Conservation (phyloP, 768 basidiomycete species). For the Leccinum aurantiacum region DNA sequence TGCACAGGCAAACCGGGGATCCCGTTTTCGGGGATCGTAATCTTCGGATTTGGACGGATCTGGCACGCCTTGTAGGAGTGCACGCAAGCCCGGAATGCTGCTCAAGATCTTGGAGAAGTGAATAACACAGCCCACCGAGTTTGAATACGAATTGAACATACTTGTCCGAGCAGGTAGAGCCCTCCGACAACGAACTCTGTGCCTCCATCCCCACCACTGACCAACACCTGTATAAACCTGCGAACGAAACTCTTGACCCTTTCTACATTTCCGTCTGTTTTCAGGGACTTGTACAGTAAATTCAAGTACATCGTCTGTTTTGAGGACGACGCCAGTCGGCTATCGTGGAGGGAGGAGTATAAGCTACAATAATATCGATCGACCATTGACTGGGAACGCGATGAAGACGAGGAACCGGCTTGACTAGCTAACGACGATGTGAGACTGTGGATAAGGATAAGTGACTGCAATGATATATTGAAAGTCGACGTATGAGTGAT, state of each 20-base stretch:
- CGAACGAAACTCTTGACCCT: conserved; percentile 81
- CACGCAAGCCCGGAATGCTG: conserved; percentile 45
- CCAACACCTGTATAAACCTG: conserved; percentile 79
- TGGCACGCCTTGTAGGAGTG: conserved; percentile 41
- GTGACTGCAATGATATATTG: conserved; percentile 92
- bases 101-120: conserved; percentile 46
- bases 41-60: conserved; percentile 28
- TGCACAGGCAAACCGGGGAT: conserved; percentile 84
- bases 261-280: conserved; percentile 56
- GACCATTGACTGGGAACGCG: conserved; percentile 47
- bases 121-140: not conserved
- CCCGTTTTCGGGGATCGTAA: conserved; percentile 89
- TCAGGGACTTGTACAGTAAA: conserved; percentile 86
- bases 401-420: conserved; percentile 39
- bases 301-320: conserved; percentile 99
- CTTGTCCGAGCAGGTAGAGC: conserved; percentile 84
- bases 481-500: conserved; percentile 96
- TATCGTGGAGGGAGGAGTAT: conserved; percentile 87
- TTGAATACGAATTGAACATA: conserved; percentile 35
- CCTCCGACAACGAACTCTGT: conserved; percentile 90
- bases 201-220: conserved; percentile 66
- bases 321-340: conserved; percentile 73
- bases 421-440: conserved; percentile 50
- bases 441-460: conserved; percentile 87
- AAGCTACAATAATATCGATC: conserved; percentile 80